Conservation (phyloP, 129 eudicot species). For the Rutidosis leptorrhynchoides region DNA sequence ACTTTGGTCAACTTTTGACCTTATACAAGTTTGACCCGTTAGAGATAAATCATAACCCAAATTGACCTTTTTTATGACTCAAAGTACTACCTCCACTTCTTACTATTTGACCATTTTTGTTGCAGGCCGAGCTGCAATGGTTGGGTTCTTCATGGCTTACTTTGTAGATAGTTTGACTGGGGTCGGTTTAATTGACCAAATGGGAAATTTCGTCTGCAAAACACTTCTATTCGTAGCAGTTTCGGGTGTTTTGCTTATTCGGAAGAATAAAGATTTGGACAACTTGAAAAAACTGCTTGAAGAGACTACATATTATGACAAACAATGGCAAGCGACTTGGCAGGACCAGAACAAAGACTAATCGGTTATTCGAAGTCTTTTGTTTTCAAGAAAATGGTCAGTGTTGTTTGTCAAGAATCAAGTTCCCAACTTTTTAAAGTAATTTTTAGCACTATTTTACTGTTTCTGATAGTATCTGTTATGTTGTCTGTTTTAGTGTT, state of each 20-base stretch:
- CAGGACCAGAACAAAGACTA: conserved; percentile 46
- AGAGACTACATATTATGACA: conserved; percentile 79
- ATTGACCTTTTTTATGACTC: not conserved
- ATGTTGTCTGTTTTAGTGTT: not conserved
- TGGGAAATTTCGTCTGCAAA: conserved; percentile 82
- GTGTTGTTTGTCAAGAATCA: not conserved
- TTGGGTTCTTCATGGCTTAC: conserved; percentile 89
- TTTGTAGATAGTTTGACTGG: conserved; percentile 81
- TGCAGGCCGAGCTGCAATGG: conserved; percentile 85
- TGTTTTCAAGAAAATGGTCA: conserved; percentile 6
- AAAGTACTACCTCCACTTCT: not conserved
- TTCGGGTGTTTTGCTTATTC: conserved; percentile 52
- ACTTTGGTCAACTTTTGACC: not conserved
- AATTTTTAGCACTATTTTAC: not conserved
- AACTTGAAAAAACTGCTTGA: conserved; percentile 61
- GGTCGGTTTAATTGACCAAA: conserved; percentile 78
- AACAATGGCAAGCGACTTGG: conserved; percentile 97
- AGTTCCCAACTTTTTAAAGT: not conserved
- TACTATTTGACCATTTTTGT: conserved; percentile 8
- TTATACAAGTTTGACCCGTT: not conserved
- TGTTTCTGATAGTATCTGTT: not conserved
- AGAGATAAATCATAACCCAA: not conserved
- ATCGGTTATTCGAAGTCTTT: not conserved
- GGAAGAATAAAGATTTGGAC: conserved; percentile 75
- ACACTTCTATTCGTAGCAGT: conserved; percentile 71